Evolutionary conservation across 768 basidiomycete genomes (phyloP).

Genomic region (Rhizopogon sp.): DNA sequence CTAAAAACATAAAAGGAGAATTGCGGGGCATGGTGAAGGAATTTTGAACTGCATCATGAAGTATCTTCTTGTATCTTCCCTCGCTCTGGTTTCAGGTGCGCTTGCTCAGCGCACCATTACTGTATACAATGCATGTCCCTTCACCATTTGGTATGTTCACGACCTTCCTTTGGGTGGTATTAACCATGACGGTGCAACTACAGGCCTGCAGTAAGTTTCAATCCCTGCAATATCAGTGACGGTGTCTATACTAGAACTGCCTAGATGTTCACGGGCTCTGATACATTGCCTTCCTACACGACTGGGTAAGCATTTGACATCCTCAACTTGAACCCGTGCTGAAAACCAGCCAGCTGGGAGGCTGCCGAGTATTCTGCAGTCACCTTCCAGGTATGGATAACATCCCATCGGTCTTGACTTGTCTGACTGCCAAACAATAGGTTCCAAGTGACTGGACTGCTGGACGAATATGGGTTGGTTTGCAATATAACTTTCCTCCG

Average conservation of each 20-base stretch:
- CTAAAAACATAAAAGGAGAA: not conserved
- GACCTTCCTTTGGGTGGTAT: not conserved
- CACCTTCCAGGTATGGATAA: slow-evolving; percentile 18
- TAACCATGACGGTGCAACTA: not conserved
- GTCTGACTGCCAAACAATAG: slow-evolving; percentile 5
- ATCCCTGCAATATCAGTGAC: not conserved
- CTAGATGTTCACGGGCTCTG: slow-evolving; percentile 59
- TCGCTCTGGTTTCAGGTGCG: slow-evolving; percentile 25
- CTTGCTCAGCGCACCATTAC: slow-evolving; percentile 53
- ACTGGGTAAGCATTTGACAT: slow-evolving; percentile 36
- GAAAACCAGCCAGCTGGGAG: slow-evolving; percentile 24
- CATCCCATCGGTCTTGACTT: not conserved
- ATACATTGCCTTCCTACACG: slow-evolving; percentile 35
- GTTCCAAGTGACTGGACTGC: slow-evolving; percentile 64
- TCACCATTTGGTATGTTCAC: slow-evolving; percentile 55
- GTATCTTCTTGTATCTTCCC: slow-evolving; percentile 18
- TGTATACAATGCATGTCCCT: slow-evolving; percentile 58
- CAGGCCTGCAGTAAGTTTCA: slow-evolving; percentile 40
- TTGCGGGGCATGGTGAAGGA: too few species aligned
- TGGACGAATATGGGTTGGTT: slow-evolving; percentile 56
- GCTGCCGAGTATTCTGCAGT: slow-evolving; percentile 23
- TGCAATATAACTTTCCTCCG: not conserved
- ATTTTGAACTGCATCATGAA: slow-evolving; percentile 11
- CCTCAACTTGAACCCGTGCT: not conserved
- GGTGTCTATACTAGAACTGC: not conserved